phyloP scores from a whole-genome alignment of 2,329 filamentous ascomycete genomes.

The Aspergillus bombycis region DNA sequence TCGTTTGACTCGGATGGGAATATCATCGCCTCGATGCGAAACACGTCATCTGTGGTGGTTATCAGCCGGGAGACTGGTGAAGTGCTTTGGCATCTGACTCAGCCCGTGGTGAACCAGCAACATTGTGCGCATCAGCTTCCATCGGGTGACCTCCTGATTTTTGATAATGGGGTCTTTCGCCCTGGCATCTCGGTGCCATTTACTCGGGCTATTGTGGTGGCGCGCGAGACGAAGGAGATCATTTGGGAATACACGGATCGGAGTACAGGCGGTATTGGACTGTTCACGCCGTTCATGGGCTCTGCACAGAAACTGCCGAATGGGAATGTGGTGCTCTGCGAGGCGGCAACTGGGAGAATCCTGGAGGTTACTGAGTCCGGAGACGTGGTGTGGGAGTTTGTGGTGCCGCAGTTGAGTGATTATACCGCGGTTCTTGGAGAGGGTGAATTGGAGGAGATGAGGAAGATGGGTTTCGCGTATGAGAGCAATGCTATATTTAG shows the following conservation, averaged over 20 bases:
- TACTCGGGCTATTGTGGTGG: conserved; percentile 48
- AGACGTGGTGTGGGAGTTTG: conserved; percentile 49
- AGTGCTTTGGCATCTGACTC: conserved; percentile 48
- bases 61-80: conserved; percentile 46
- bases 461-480: conserved; percentile 42
- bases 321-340: conserved; percentile 49
- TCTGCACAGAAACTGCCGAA: conserved; percentile 46
- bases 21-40: conserved; percentile 49
- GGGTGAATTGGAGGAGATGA: conserved; percentile 34
- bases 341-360: conserved; percentile 48
- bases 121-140: conserved; percentile 49
- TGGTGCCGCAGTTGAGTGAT: conserved; percentile 46
- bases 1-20: conserved; percentile 42
- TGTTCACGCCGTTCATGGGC: conserved; percentile 55
- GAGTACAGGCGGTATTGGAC: conserved; percentile 38
- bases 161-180: conserved; percentile 52
- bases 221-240: conserved; percentile 42
- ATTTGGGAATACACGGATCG: conserved; percentile 50
- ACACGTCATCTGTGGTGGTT: conserved; percentile 47
- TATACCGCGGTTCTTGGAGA: conserved; percentile 36
- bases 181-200: conserved; percentile 45
- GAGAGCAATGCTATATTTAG: conserved; percentile 50
- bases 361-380: conserved; percentile 50
- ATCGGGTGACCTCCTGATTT: conserved; percentile 49
- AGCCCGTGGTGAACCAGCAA: conserved; percentile 48